phyloP scores from a whole-genome alignment of 2,329 filamentous ascomycete genomes.

The Ascochyta koolunga region DNA sequence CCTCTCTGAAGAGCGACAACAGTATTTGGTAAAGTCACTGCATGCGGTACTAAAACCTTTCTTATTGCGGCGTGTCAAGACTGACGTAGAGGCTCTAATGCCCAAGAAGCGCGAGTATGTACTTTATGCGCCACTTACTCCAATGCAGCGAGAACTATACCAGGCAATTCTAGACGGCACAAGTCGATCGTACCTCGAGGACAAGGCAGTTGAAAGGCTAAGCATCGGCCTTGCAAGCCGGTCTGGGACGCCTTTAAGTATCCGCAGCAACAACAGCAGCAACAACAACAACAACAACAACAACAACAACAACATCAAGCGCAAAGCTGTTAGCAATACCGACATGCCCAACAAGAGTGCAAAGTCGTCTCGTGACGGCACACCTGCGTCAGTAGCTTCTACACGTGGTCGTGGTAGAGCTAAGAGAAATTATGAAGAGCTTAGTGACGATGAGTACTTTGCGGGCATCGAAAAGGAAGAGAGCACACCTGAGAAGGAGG shows the following conservation, averaged over 20 bases:
- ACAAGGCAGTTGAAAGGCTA: conserved; percentile 73
- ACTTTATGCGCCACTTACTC: conserved; percentile 88
- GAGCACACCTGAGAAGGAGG: conserved; percentile 49
- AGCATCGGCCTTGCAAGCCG: conserved; percentile 51
- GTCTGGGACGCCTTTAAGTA: conserved; percentile 56
- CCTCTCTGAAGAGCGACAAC: conserved; percentile 76
- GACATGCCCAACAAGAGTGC: conserved; percentile 70
- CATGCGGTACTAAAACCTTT: conserved; percentile 93
- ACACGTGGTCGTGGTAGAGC: conserved; percentile 59
- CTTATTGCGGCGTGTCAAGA: conserved; percentile 84
- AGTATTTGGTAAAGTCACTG: conserved; percentile 82
- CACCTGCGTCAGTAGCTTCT: conserved; percentile 64
- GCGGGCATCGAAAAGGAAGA: conserved; percentile 69
- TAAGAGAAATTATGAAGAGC: conserved; percentile 67
- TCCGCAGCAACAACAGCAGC: conserved; percentile 51
- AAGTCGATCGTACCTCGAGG: conserved; percentile 68
- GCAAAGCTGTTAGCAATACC: conserved; percentile 57
- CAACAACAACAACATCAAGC: conserved; percentile 59
- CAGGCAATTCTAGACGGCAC: conserved; percentile 69
- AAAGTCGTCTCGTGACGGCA: conserved; percentile 76
- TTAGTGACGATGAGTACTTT: conserved; percentile 87
- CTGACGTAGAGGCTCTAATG: conserved; percentile 88
- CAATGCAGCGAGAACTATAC: conserved; percentile 90
- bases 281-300: too few species aligned
- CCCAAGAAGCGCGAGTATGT: conserved; percentile 98